Conservation (phyloP, 371 early-diverging fungal species). For the Apophysomyces ossiformis region DNA sequence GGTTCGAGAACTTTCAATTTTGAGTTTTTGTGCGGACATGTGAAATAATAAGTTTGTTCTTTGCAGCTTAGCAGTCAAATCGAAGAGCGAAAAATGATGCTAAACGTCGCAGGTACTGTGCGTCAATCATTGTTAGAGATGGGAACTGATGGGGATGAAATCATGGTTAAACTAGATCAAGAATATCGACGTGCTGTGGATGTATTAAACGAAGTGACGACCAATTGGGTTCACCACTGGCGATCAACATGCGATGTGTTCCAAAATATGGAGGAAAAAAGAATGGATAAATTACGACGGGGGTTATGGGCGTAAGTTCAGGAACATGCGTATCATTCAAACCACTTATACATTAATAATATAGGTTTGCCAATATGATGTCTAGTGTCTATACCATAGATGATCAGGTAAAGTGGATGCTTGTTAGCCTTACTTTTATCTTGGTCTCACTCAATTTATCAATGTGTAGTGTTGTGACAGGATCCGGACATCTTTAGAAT, state of each 20-base stretch:
- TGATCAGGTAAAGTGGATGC: constrained; percentile 38
- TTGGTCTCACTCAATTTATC: constrained; percentile 1
- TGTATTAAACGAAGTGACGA: constrained; percentile 32
- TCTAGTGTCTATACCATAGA: constrained; percentile 49
- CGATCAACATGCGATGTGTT: constrained; percentile 34
- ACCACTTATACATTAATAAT: background rate
- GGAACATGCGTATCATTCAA: background rate
- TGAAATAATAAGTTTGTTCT: background rate
- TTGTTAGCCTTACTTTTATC: background rate
- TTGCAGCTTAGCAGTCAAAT: constrained; percentile 14
- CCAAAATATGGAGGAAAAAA: constrained; percentile 50
- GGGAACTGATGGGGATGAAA: background rate
- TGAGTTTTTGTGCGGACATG: background rate
- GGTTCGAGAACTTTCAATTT: background rate
- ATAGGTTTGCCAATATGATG: constrained; percentile 51
- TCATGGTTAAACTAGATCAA: constrained; percentile 34
- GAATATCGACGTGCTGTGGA: constrained; percentile 43
- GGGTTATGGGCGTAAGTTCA: constrained; percentile 46
- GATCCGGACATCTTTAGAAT: constrained; percentile 46
- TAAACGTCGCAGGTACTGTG: constrained; percentile 21
- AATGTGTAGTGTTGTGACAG: constrained; percentile 38
- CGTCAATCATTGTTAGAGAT: background rate
- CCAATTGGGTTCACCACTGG: constrained; percentile 43
- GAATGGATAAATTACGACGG: constrained; percentile 42
- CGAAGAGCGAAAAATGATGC: constrained; percentile 22